These are phyloP conservation scores for Psidium friedrichsthalianum DNA, from an alignment of 345 rosid genomes.

Conservation along the genomic window DNA sequence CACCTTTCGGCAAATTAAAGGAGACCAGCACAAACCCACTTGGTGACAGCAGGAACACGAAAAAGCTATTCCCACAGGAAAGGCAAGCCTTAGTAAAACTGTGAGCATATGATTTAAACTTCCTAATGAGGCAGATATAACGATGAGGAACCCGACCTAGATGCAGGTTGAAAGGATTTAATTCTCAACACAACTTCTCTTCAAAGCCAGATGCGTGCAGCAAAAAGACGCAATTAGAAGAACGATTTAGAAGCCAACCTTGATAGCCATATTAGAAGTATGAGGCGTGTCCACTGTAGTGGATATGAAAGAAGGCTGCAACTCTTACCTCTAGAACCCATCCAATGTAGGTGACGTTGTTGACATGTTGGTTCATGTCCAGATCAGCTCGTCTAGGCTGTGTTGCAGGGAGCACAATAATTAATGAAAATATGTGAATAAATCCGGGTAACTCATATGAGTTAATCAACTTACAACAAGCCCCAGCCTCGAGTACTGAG, in stretches of 20 bases:
- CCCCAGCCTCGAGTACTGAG: slow-evolving; percentile 52
- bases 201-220: background rate
- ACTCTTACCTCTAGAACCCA: slow-evolving; percentile 77
- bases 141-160: background rate
- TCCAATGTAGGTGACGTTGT: slow-evolving; percentile 81
- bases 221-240: background rate
- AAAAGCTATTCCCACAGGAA: background rate
- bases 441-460: background rate
- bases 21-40: background rate
- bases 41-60: background rate
- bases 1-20: background rate
- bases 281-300: background rate
- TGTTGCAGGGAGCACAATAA: background rate
- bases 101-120: background rate
- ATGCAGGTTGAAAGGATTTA: background rate
- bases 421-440: background rate
- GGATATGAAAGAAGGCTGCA: background rate
- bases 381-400: slow-evolving; percentile 92
- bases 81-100: background rate
- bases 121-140: background rate
- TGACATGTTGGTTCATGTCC: slow-evolving; percentile 97
- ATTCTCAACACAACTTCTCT: background rate
- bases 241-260: no score
- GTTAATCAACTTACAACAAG: slow-evolving; percentile 40
- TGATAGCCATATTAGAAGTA: background rate